Percentiles rank a stretch among this genome's conserved stretches.
Evolutionary conservation across 176 grass and related monocot species (phyloP).

Genomic region (Bolboschoenus planiculmis): DNA sequence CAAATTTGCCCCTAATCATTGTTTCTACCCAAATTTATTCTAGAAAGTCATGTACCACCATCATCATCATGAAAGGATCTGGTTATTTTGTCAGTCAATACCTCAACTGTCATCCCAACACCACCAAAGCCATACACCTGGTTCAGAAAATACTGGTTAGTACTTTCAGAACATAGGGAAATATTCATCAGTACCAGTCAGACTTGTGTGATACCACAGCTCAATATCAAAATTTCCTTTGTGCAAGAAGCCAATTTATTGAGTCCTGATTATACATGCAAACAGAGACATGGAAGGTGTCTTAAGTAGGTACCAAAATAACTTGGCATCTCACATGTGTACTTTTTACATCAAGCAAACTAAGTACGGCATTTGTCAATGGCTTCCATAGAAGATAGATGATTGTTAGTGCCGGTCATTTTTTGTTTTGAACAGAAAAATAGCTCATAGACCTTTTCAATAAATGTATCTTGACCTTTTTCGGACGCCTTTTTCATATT

Average conservation of each 20-base stretch:
- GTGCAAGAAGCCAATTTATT: background rate
- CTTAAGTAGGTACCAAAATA: background rate
- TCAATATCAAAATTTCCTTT: background rate
- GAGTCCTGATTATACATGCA: background rate
- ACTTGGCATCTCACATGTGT: background rate
- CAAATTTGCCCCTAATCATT: background rate
- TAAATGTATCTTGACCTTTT: constrained; percentile 91
- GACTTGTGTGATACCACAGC: background rate
- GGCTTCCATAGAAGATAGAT: background rate
- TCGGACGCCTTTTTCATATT: constrained; percentile 98
- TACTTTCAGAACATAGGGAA: background rate
- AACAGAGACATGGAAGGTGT: background rate
- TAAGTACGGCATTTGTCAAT: background rate
- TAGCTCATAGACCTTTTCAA: constrained; percentile 90
- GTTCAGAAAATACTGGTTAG: background rate
- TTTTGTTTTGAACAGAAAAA: background rate
- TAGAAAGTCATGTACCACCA: background rate
- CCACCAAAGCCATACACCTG: constrained; percentile 98
- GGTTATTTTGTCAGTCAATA: constrained; percentile 97
- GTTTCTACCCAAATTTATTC: background rate
- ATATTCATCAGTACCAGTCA: background rate
- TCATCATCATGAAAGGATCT: constrained; percentile 39
- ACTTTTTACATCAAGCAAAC: background rate
- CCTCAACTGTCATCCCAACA: constrained; percentile 91
- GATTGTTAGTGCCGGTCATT: background rate